Evolutionary conservation across 495 filamentous ascomycete species (phyloP), one percentile per base, ranked within the genome.

Genomic region (Pseudevernia furfuracea): DNA sequence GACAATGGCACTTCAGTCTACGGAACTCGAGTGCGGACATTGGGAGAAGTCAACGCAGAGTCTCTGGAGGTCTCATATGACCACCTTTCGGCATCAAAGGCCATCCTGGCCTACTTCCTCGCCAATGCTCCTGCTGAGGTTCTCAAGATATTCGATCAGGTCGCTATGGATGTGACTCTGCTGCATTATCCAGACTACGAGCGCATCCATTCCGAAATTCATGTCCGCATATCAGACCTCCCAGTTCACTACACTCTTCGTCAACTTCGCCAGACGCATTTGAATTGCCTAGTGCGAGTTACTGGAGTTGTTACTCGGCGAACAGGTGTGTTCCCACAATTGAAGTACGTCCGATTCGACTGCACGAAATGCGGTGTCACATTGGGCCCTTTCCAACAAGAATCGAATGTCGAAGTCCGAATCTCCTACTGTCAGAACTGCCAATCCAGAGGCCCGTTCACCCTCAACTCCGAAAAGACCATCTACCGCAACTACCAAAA

Each of bases 401-500:
- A 99, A 75, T 91, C 91, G 23, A 95, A 91, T 67, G 84, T 90
- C 39, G 95, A 99, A 76, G 92, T 99, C 72, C 92, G 91, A 76
- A 91, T 99, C 71, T 88, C 89, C 1, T 97, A 89, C 80, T 99
- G 95, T 74, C 93, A 97, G 73, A 96, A 92, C 74, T 99, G 95
- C 75, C 95, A 97, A 77, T 95, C 90, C 44, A 86, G 89, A 52
- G 95, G 95, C 8, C 95, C 95, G 2, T 99, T 99, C 75, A 95
- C 88, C 11, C 80, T 99, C 67, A 97, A 97, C 77, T 90, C 91
- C 4, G 94, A 99, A 76, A 92, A 96, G 81, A 99, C 95, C 0
- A 89, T 99, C n/a, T 99, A 97, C 78, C 87, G 95, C 58, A 99
- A 99, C 74, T 99, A 96, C 78, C 95, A 99, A 73, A 97, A 96